These are phyloP conservation scores for Knoxia roxburghii DNA, from an alignment of 257 asterid species.

Conservation along the genomic window DNA sequence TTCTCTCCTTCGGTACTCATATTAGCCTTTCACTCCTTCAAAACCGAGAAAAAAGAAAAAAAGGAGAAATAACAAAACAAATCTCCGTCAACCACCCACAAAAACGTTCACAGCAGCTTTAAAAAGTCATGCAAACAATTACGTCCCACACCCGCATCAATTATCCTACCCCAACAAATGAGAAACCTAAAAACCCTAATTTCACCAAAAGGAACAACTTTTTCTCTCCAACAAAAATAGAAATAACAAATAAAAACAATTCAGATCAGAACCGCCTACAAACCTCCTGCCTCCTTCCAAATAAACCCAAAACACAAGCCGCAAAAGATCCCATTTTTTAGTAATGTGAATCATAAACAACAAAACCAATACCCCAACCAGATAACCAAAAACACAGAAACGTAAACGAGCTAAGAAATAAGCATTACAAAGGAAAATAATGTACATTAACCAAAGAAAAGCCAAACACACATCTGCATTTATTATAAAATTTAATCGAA, in stretches of 20 bases:
- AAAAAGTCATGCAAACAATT: conserved; percentile 5
- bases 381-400: not conserved
- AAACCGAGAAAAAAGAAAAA: not conserved
- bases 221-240: not conserved
- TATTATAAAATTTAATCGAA: conserved; percentile 9
- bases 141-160: not conserved
- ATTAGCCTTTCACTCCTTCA: conserved; percentile 39
- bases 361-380: not conserved
- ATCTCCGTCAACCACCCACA: not conserved
- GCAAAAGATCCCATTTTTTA: conserved; percentile 4
- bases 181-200: conserved; percentile 36
- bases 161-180: not conserved
- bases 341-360: conserved; percentile 4
- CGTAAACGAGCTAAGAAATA: conserved; percentile 6
- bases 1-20: conserved; percentile 91
- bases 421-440: conserved; percentile 14
- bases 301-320: conserved; percentile 10
- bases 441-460: conserved; percentile 22
- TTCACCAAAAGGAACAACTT: conserved; percentile 16
- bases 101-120: conserved; percentile 3
- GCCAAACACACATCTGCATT: conserved; percentile 20
- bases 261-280: conserved; percentile 35
- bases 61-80: conserved; percentile 5
- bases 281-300: conserved; percentile 3
- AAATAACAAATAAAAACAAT: not conserved